Conservation (phyloP, 2,329 filamentous ascomycete genomes). For the Aureobasidium namibiae region DNA sequence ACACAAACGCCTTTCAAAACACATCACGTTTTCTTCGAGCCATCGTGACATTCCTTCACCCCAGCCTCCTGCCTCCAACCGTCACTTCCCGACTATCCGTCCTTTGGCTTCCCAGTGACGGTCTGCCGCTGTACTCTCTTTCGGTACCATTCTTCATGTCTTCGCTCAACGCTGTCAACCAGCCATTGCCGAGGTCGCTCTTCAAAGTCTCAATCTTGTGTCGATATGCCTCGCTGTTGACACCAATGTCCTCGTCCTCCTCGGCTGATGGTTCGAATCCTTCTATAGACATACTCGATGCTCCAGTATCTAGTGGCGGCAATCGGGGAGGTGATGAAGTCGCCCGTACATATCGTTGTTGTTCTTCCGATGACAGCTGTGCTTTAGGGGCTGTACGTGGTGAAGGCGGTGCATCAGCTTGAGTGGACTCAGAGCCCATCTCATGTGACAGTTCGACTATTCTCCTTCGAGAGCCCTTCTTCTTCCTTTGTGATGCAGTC, state of each 20-base stretch:
- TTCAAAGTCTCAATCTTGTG: conserved; percentile 82
- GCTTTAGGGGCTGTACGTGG: not conserved
- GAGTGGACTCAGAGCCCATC: conserved; percentile 17
- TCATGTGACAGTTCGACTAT: conserved; percentile 51
- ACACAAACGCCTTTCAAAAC: not conserved
- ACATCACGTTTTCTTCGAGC: not conserved
- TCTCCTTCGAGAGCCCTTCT: conserved; percentile 48
- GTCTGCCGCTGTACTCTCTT: not conserved
- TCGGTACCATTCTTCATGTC: conserved; percentile 35
- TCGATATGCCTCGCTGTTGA: conserved; percentile 49
- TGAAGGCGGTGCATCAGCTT: not conserved
- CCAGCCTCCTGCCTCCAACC: conserved; percentile 25
- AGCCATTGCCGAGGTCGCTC: conserved; percentile 76
- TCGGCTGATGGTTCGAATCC: not conserved
- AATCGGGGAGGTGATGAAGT: conserved; percentile 10
- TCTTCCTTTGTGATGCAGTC: conserved; percentile 22
- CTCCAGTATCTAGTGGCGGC: conserved; percentile 15
- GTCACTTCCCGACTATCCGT: conserved; percentile 24
- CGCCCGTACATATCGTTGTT: not conserved
- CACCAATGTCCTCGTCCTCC: conserved; percentile 21
- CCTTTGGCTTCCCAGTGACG: conserved; percentile 16
- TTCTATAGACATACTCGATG: not conserved
- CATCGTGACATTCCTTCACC: conserved; percentile 18
- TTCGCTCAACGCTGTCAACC: conserved; percentile 78
- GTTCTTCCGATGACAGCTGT: not conserved